Conservation (phyloP, 805 yeast genomes). For the Candida ficus region DNA sequence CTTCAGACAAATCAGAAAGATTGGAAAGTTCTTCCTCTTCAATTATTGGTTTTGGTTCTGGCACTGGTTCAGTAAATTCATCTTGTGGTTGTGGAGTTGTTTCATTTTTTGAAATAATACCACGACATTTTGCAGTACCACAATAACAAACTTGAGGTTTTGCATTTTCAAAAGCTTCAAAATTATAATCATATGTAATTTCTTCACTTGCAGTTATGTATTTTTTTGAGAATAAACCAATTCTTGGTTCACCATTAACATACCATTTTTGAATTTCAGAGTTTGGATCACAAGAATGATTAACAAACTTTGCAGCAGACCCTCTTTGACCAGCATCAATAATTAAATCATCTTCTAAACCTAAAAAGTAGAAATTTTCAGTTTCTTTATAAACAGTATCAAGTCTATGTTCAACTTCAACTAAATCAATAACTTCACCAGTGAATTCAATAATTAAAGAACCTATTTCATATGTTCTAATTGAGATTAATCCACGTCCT, state of each 20-base stretch:
- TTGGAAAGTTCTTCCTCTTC: not conserved
- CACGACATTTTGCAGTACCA: slow-evolving; percentile 37
- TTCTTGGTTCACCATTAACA: slow-evolving; percentile 38
- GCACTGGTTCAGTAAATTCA: no score
- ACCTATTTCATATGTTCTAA: slow-evolving; percentile 31
- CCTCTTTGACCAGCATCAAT: slow-evolving; percentile 42
- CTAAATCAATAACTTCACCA: slow-evolving; percentile 41
- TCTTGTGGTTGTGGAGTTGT: no score
- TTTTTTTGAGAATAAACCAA: slow-evolving; percentile 40
- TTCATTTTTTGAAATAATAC: slow-evolving; percentile 30
- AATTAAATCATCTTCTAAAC: slow-evolving; percentile 37
- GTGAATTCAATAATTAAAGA: slow-evolving; percentile 42
- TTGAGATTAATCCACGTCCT: slow-evolving; percentile 40
- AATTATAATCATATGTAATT: slow-evolving; percentile 44
- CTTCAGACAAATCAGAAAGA: not conserved
- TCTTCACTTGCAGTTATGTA: slow-evolving; percentile 37
- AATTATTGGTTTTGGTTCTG: no score
- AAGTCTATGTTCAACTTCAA: slow-evolving; percentile 34
- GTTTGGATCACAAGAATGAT: slow-evolving; percentile 46
- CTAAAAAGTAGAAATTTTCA: slow-evolving; percentile 35
- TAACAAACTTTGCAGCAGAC: slow-evolving; percentile 44
- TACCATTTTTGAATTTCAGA: slow-evolving; percentile 45
- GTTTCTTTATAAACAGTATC: slow-evolving; percentile 28
- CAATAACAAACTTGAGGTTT: slow-evolving; percentile 41
- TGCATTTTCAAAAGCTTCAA: slow-evolving; percentile 39